Evolutionary conservation across 768 basidiomycete species (phyloP), one percentile per base, ranked within the genome.

Genomic region (Naganishia kalamii): DNA sequence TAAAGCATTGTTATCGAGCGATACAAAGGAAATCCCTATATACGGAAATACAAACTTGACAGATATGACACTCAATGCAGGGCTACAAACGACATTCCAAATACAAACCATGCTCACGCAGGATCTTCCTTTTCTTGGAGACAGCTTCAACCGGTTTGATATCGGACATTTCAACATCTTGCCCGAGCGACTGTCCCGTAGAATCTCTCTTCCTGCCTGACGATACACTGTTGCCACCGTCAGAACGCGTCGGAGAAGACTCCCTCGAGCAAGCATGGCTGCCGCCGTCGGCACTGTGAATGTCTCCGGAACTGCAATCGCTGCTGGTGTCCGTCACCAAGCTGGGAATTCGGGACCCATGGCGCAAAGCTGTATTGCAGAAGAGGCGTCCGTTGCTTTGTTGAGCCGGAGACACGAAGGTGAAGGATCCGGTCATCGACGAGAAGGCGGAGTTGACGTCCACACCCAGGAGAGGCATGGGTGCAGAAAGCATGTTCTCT

Each of bases 361-460:
- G 21, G 23, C 54, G 54, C 21, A 57, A 40, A 27, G 35, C 54
- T 6, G 54, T 12, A 13, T 57, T 37, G 37, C 54, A 57, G 21
- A 57, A 57, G 21, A 57, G 33, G 12, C 54, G 54, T 37, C 54
- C 54, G 13, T 57, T 57, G 35, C 37, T 57, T 21, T 25, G 33
- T 33, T 54, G 63, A 1, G 37, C 63, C 21, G 63, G 63, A 12
- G 63, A 64, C 37, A 64, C 32, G 40, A 64, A 64, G 27, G 63
- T 52, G 47, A 64, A 64, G 15, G 63, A 64, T 11, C 63, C 63
- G 13, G 63, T 52, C 50, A 48, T 64, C 8, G 63, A 54, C 7
- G 63, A 64, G 30, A 64, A 64, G 2, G 51, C 51, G 3, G 63
- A 64, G 43, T 43, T 52, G 40, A 54, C 25, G 29, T 43, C 50